A percentile compares a stretch with the other conserved stretches of the same genome.
These are phyloP conservation scores for Hemisphaericaspora xylofermentans DNA, from an alignment of 1,139 yeast genomes.

Conservation along the genomic window DNA sequence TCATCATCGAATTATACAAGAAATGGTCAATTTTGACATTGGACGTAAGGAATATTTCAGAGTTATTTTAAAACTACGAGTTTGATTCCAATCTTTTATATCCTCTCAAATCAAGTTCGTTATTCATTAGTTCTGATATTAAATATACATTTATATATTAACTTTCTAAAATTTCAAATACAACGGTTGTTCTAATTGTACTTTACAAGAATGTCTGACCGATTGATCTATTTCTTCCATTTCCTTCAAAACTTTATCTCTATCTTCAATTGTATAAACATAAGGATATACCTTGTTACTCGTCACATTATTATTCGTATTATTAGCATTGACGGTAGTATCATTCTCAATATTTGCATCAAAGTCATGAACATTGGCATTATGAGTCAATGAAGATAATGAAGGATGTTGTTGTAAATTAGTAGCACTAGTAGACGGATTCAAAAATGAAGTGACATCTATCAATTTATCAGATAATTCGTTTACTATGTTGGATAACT, in stretches of 20 bases:
- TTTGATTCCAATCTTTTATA: too few species aligned
- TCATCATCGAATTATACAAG: too few species aligned
- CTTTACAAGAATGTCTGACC: constrained; percentile 23
- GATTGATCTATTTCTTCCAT: constrained; percentile 20
- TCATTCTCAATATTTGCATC: not conserved
- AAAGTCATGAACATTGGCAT: not conserved
- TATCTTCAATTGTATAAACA: constrained; percentile 20
- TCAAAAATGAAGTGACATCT: constrained; percentile 43
- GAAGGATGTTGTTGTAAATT: constrained; percentile 1
- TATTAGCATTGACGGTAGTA: too few species aligned
- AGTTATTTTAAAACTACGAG: too few species aligned
- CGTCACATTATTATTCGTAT: constrained; percentile 5
- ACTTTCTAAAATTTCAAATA: constrained; percentile 27
- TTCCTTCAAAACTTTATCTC: constrained; percentile 21
- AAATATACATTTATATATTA: not conserved
- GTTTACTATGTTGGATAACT: constrained; percentile 41
- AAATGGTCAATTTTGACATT: too few species aligned
- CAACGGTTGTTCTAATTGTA: constrained; percentile 26
- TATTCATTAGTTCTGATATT: not conserved
- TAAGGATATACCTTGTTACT: constrained; percentile 17
- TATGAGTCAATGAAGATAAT: constrained; percentile 6
- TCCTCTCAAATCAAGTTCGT: not conserved
- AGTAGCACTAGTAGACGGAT: not conserved
- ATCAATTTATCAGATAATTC: constrained; percentile 45
- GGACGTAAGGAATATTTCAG: too few species aligned